phyloP scores from a whole-genome alignment of 805 yeast species.

The Wickerhamiella slavikovae region DNA sequence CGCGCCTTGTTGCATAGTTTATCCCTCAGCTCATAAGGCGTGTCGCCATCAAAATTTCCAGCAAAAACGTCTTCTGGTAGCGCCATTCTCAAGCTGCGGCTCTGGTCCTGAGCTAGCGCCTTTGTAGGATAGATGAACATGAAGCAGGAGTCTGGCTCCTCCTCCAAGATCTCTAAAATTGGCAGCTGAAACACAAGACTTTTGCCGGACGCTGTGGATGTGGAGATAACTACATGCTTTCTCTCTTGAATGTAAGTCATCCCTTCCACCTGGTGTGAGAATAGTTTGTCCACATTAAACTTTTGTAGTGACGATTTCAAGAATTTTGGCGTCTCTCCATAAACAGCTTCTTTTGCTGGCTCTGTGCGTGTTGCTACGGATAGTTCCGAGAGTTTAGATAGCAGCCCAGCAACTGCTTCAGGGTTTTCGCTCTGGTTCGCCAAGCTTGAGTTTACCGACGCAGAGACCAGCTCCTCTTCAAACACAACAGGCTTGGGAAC shows the following conservation, averaged over 20 bases:
- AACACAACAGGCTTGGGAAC: not conserved
- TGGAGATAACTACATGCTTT: conserved; percentile 66
- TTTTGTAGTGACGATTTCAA: conserved; percentile 26
- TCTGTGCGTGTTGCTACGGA: conserved; percentile 43
- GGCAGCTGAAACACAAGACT: conserved; percentile 85
- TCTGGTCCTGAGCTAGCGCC: conserved; percentile 94
- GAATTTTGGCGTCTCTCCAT: conserved; percentile 10
- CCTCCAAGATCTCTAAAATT: conserved; percentile 28
- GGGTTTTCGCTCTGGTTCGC: not conserved
- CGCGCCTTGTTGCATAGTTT: conserved; percentile 41
- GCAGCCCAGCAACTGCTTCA: conserved; percentile 1
- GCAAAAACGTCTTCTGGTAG: conserved; percentile 31
- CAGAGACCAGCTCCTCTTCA: too few relatives aligned
- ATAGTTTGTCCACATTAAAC: conserved; percentile 33
- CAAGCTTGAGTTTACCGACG: too few relatives aligned
- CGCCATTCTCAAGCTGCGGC: conserved; percentile 47
- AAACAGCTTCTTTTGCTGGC: conserved; percentile 7
- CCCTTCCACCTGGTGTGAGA: conserved; percentile 70
- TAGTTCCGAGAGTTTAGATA: conserved; percentile 20
- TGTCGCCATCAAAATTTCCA: conserved; percentile 90
- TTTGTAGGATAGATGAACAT: conserved; percentile 90
- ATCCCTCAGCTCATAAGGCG: conserved; percentile 35
- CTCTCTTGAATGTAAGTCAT: conserved; percentile 30
- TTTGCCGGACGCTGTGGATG: conserved; percentile 92
- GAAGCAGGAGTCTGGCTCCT: conserved; percentile 33